phyloP scores from a whole-genome alignment of 2,329 filamentous ascomycete species.

The Cladosporium oxysporum region DNA sequence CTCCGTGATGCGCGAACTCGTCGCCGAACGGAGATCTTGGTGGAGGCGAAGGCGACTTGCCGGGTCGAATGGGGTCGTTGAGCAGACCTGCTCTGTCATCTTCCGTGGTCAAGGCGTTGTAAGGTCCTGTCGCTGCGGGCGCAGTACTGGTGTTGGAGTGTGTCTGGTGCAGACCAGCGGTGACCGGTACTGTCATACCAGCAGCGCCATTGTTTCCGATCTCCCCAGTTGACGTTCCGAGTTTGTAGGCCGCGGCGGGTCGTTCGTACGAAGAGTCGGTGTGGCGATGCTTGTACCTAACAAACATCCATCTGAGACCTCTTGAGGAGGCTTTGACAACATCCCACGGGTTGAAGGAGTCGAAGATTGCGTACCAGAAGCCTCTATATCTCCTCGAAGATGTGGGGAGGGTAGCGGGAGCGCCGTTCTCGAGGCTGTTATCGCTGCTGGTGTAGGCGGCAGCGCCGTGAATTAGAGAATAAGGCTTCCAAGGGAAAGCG shows the following conservation, averaged over 20 bases:
- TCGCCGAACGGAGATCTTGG: constrained; percentile 5
- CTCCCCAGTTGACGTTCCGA: neutral
- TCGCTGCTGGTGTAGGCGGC: constrained; percentile 34
- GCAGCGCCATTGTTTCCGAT: neutral
- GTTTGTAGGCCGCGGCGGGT: constrained; percentile 24
- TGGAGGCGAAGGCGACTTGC: constrained; percentile 6
- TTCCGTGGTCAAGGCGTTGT: constrained; percentile 21
- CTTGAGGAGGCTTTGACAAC: constrained; percentile 77
- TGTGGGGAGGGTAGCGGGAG: constrained; percentile 11
- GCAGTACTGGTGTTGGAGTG: neutral
- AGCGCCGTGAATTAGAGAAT: constrained; percentile 47
- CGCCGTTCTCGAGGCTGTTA: constrained; percentile 21
- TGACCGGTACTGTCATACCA: neutral
- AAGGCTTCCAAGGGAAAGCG: constrained; percentile 77
- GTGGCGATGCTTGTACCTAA: constrained; percentile 64
- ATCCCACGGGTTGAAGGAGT: constrained; percentile 81
- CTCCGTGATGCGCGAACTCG: constrained; percentile 16
- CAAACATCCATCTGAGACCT: constrained; percentile 77
- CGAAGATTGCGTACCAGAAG: constrained; percentile 65
- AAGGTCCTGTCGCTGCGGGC: neutral
- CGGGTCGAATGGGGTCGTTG: constrained; percentile 24
- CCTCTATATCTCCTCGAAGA: constrained; percentile 54
- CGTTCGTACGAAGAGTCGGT: constrained; percentile 44
- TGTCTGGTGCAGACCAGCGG: neutral
- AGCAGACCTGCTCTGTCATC: constrained; percentile 35